phyloP scores from a whole-genome alignment of 2,329 filamentous ascomycete species.

The Pyrenophora teres region DNA sequence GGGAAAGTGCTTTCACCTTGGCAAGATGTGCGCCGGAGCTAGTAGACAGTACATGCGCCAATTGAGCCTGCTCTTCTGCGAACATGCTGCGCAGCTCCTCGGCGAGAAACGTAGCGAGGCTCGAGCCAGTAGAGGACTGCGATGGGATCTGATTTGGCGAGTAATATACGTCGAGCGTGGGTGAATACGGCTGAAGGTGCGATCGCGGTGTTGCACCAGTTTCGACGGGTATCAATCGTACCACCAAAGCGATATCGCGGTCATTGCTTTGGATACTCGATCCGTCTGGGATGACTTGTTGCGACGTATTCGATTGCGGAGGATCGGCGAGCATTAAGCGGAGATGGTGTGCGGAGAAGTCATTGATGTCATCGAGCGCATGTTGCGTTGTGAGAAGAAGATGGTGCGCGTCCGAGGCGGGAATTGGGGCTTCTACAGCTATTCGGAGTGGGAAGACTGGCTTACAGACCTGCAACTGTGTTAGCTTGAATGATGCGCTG shows the following conservation, averaged over 20 bases:
- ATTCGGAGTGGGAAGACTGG: constrained; percentile 88
- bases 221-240: constrained; percentile 71
- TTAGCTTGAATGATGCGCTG: constrained; percentile 6
- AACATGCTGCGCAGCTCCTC: constrained; percentile 78
- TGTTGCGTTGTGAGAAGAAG: constrained; percentile 82
- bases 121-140: constrained; percentile 70
- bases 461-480: constrained; percentile 71
- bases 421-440: constrained; percentile 72
- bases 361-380: constrained; percentile 82
- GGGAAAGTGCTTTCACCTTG: constrained; percentile 58
- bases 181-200: constrained; percentile 69
- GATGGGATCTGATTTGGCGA: constrained; percentile 70
- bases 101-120: constrained; percentile 77
- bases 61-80: constrained; percentile 83
- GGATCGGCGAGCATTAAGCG: constrained; percentile 65
- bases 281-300: constrained; percentile 38
- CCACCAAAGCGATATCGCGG: constrained; percentile 65
- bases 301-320: constrained; percentile 39
- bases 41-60: constrained; percentile 56
- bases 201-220: constrained; percentile 59
- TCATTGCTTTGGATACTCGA: constrained; percentile 42
- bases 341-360: constrained; percentile 83
- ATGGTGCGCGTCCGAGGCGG: constrained; percentile 69
- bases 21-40: constrained; percentile 48
- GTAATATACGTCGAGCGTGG: constrained; percentile 79